Conservation (phyloP, 2,329 filamentous ascomycete genomes). For the Nothophoma quercina region DNA sequence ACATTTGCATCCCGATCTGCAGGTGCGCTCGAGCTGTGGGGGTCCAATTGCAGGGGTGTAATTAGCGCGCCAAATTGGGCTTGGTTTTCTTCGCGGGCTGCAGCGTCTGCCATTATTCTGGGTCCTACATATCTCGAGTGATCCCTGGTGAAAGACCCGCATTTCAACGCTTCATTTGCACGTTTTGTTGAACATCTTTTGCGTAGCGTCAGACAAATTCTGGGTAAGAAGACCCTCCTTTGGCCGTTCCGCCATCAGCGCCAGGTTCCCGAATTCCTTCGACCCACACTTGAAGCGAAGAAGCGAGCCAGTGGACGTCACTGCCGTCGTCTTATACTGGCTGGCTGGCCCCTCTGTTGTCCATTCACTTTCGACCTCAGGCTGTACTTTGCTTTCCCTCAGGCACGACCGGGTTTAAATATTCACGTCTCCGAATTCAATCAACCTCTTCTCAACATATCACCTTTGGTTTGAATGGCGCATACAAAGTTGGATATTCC, state of each 20-base stretch:
- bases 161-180: slow-evolving; percentile 21
- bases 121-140: slow-evolving; percentile 23
- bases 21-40: slow-evolving; percentile 33
- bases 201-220: slow-evolving; percentile 1
- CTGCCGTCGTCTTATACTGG: slow-evolving; percentile 15
- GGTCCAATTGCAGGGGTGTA: slow-evolving; percentile 24
- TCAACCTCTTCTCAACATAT: background rate
- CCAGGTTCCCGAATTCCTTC: slow-evolving; percentile 18
- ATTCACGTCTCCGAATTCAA: background rate
- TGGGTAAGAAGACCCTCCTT: slow-evolving; percentile 4
- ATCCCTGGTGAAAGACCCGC: slow-evolving; percentile 21
- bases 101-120: slow-evolving; percentile 19
- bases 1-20: slow-evolving; percentile 31
- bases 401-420: background rate
- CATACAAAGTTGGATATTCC: slow-evolving; percentile 29
- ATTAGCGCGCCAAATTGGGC: slow-evolving; percentile 3
- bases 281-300: slow-evolving; percentile 18
- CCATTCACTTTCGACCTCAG: background rate
- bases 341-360: slow-evolving; percentile 5
- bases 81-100: slow-evolving; percentile 1
- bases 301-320: slow-evolving; percentile 17
- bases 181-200: slow-evolving; percentile 15
- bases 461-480: slow-evolving; percentile 43
- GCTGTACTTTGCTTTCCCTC: background rate
- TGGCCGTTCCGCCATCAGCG: slow-evolving; percentile 14